phyloP scores from a whole-genome alignment of 768 basidiomycete species.

The Lyophyllum decastes region DNA sequence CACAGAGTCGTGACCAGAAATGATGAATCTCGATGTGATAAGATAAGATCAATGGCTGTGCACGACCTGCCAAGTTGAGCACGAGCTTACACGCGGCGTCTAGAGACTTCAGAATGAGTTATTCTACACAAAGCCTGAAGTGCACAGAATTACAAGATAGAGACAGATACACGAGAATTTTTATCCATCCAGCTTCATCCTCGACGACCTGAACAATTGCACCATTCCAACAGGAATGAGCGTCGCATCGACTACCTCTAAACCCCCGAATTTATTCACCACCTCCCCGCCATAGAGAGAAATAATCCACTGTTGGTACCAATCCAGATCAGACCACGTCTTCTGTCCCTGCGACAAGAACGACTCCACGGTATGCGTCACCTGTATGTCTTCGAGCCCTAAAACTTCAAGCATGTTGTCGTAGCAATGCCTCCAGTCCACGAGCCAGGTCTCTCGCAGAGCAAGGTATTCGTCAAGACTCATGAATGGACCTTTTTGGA shows the following conservation, averaged over 20 bases:
- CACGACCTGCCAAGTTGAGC: too few relatives aligned
- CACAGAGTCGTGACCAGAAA: too few relatives aligned
- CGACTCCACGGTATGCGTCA: conserved; percentile 4
- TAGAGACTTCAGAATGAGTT: too few relatives aligned
- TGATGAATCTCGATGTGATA: background rate
- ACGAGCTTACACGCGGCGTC: too few relatives aligned
- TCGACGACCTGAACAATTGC: conserved; percentile 35
- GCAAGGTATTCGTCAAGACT: conserved; percentile 12
- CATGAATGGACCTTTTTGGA: conserved; percentile 12
- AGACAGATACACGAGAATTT: background rate
- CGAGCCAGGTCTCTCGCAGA: conserved; percentile 15
- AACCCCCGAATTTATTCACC: conserved; percentile 37
- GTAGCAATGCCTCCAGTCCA: conserved; percentile 12
- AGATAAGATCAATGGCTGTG: conserved; percentile 19
- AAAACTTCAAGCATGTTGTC: conserved; percentile 2
- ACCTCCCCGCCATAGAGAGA: conserved; percentile 40
- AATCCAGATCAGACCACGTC: conserved; percentile 18
- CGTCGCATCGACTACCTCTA: conserved; percentile 39
- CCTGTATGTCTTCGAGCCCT: background rate
- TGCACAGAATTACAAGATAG: background rate
- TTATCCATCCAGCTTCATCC: conserved; percentile 34
- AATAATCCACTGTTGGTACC: conserved; percentile 38
- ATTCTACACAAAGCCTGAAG: too few relatives aligned
- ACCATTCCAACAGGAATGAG: conserved; percentile 45
- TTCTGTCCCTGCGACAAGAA: conserved; percentile 2